Conservation (phyloP, 495 filamentous ascomycete genomes). For the Tuber microsphaerosporum region DNA sequence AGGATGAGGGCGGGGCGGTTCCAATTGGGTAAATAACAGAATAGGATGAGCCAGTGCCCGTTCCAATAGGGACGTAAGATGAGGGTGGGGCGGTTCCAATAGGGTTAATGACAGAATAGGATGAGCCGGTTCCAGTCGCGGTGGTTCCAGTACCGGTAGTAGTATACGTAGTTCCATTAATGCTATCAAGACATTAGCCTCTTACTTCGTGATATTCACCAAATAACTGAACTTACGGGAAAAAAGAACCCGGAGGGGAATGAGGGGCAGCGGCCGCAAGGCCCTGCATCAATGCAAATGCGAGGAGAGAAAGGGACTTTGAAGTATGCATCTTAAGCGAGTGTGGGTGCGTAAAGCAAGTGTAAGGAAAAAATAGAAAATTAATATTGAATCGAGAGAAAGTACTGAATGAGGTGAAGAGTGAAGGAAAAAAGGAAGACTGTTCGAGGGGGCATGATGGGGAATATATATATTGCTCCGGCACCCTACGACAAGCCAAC, state of each 20-base stretch:
- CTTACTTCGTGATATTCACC: not conserved
- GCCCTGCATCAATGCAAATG: conserved; percentile 21
- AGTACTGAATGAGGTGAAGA: not conserved
- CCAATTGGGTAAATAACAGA: not conserved
- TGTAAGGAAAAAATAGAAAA: not conserved
- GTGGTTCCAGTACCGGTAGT: not conserved
- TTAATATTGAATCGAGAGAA: not conserved
- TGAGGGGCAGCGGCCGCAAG: conserved; percentile 26
- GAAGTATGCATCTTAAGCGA: conserved; percentile 13
- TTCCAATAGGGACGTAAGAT: not conserved
- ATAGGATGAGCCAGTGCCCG: not conserved
- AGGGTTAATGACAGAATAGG: not conserved
- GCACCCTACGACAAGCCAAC: not conserved
- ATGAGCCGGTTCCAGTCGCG: not conserved
- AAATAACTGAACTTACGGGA: not conserved
- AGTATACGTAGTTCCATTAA: conserved; percentile 4
- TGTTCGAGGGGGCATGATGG: not conserved
- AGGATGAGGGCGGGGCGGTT: not conserved
- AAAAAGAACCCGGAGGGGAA: not conserved
- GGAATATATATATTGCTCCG: not conserved
- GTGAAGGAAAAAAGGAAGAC: not conserved
- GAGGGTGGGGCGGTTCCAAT: not conserved
- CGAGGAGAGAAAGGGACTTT: conserved; percentile 16
- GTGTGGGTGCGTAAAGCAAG: not conserved
- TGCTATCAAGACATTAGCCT: conserved; percentile 11